Conservation (phyloP, 768 basidiomycete genomes). For the Lenzites betulinus region DNA sequence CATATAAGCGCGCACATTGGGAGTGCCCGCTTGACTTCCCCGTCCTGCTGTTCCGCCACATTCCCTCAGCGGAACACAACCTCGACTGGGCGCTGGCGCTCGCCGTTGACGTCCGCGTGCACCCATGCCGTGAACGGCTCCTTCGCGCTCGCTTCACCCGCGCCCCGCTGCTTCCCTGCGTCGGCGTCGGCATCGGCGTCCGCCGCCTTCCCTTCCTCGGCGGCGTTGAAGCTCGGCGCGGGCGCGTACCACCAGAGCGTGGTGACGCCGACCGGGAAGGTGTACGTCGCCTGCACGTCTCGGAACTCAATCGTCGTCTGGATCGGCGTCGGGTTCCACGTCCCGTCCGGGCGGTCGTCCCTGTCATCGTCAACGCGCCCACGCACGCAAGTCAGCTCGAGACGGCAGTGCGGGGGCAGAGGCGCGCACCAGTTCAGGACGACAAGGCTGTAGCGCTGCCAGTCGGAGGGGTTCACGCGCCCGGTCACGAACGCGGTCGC, state of each 20-base stretch:
- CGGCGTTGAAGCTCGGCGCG: slow-evolving; percentile 1
- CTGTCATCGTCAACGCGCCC: slow-evolving; percentile 22
- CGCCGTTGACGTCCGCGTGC: slow-evolving; percentile 10
- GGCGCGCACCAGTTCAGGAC: slow-evolving; percentile 61
- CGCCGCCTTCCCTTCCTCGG: not conserved
- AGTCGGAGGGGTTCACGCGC: slow-evolving; percentile 54
- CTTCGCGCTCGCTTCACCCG: not conserved
- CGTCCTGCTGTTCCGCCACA: too few species aligned
- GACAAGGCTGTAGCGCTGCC: slow-evolving; percentile 68
- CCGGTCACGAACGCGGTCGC: slow-evolving; percentile 68
- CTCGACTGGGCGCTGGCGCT: slow-evolving; percentile 13
- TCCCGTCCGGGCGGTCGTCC: slow-evolving; percentile 50
- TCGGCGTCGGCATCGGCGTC: not conserved
- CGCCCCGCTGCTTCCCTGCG: not conserved
- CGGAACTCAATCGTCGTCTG: slow-evolving; percentile 63
- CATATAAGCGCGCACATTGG: too few species aligned
- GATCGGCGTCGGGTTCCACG: slow-evolving; percentile 59
- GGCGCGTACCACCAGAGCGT: slow-evolving; percentile 54
- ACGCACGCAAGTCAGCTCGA: not conserved
- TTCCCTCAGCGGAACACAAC: slow-evolving; percentile 2
- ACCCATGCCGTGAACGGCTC: slow-evolving; percentile 14
- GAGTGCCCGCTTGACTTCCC: too few species aligned
- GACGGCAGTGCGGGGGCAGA: not conserved
- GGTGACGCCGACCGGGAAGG: slow-evolving; percentile 76
- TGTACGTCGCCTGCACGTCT: slow-evolving; percentile 65